phyloP scores from a whole-genome alignment of 75 land plant species.

The Cunninghamia lanceolata region DNA sequence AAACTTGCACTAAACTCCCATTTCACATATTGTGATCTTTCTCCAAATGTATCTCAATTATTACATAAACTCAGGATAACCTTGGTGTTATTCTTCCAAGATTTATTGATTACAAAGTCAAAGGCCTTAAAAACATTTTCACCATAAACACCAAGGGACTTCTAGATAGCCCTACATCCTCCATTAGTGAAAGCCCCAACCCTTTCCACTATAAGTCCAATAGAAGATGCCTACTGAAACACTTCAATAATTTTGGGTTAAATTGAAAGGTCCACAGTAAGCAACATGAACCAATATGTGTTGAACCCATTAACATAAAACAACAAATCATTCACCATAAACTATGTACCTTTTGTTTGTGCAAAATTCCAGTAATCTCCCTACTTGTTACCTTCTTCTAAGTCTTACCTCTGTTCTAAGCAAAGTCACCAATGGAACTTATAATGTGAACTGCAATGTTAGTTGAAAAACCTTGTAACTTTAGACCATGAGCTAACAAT shows the following conservation, averaged over 20 bases:
- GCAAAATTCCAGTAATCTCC: conserved; percentile 47
- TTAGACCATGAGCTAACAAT: neutral
- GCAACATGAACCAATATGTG: too few relatives aligned
- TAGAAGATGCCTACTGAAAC: conserved; percentile 57
- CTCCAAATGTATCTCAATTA: too few relatives aligned
- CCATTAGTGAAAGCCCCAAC: conserved; percentile 99
- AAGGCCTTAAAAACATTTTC: conserved; percentile 88
- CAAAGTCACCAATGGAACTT: too few relatives aligned
- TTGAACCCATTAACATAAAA: too few relatives aligned
- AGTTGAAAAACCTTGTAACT: too few relatives aligned
- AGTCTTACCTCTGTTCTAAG: neutral
- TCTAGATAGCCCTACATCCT: conserved; percentile 84
- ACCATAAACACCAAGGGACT: conserved; percentile 78
- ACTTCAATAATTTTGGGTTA: conserved; percentile 63
- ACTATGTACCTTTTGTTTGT: conserved; percentile 57
- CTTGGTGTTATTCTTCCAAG: too few relatives aligned
- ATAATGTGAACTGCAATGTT: too few relatives aligned
- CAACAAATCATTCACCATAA: conserved; percentile 57
- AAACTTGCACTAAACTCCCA: too few relatives aligned
- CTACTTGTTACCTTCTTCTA: neutral
- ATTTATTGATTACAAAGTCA: too few relatives aligned
- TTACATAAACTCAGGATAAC: too few relatives aligned
- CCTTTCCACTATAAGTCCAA: conserved; percentile 76
- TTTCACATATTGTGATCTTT: too few relatives aligned
- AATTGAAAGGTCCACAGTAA: conserved; percentile 59